A percentile compares a stretch with the other conserved stretches of the same genome.
Conservation (phyloP, 257 asterid species). For the Jacaranda mimosifolia region DNA sequence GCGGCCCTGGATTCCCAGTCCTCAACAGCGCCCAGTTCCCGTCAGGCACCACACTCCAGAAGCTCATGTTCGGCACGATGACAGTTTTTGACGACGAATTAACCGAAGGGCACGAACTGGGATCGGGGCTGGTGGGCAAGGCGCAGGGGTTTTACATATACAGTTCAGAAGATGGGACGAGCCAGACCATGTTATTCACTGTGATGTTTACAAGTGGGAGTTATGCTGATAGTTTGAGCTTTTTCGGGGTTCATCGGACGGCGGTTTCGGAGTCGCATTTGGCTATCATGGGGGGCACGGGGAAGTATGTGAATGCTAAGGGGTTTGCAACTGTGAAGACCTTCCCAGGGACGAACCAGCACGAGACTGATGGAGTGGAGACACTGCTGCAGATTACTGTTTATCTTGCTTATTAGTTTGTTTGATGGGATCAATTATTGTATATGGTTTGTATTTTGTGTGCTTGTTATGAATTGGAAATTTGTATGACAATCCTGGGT, state of each 20-base stretch:
- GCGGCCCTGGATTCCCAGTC: slow-evolving; percentile 72
- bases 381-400: slow-evolving; percentile 69
- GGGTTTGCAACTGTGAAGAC: slow-evolving; percentile 80
- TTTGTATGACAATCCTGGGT: background rate
- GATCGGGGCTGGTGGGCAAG: slow-evolving; percentile 80
- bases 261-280: slow-evolving; percentile 82
- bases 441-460: background rate
- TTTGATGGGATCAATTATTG: background rate
- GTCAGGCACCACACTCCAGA: slow-evolving; percentile 70
- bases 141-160: slow-evolving; percentile 86
- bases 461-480: slow-evolving; percentile 12
- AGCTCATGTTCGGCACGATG: slow-evolving; percentile 91
- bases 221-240: slow-evolving; percentile 71
- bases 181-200: slow-evolving; percentile 86
- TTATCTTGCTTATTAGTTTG: slow-evolving; percentile 65
- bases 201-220: slow-evolving; percentile 79
- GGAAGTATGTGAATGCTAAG: slow-evolving; percentile 78
- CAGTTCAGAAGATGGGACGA: slow-evolving; percentile 81
- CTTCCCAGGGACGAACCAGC: slow-evolving; percentile 52
- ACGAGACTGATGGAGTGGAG: slow-evolving; percentile 84
- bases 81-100: slow-evolving; percentile 80
- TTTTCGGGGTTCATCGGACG: slow-evolving; percentile 75
- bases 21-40: slow-evolving; percentile 69
- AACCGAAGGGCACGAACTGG: slow-evolving; percentile 76
- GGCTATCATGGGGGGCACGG: slow-evolving; percentile 92